Base-by-base conservation (phyloP, 2,329 filamentous ascomycete species). In the Aspergillus aculeatinus region DNA sequence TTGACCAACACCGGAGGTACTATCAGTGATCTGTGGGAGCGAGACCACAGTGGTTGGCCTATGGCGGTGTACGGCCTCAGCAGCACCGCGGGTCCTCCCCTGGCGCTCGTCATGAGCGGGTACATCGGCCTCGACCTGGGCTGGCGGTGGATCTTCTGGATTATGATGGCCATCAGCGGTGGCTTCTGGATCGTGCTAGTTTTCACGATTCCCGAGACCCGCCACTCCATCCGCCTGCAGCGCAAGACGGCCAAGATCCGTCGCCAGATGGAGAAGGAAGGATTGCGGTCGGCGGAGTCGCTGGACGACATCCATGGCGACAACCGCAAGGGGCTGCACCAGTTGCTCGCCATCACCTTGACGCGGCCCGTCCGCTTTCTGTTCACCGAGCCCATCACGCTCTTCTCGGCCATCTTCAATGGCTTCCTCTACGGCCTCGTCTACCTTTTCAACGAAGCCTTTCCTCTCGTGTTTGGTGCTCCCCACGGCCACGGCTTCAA, bases 351-450 rank as follows among this genome's bases (percentile, higher is more conserved):
- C 6, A 78, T 89, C 23, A 84, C 83, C 19, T 77, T 91, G 7
- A 90, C 88, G 0, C 82, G 90, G 0, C 85, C 90, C 6, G 87
- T 85, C 60, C 62, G 67, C 7, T 72, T 72, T 49, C 60, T 71
- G n/a, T 66, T 72, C 47, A 66, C 69, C 0, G 69, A 72, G 31
- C 68, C 70, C n/a, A 72, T 72, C 50, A 70, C 69, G 0, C 49
- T 54, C 11, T 71, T 70, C 58, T 72, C 68, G 1, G 69, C 68
- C 5, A 64, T 69, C 29, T 72, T 70, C 61, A 70, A 70, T 10
- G 89, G 88, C n/a, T 91, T 91, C 77, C 85, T 84, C 23, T 89
- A 91, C 61, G 87, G 87, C 4, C 82, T 92, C 10, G 90, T 91
- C 71, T 91, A 91, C 77, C 88, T 89, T 80, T 90, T 89, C 72